phyloP scores from a whole-genome alignment of 2,329 filamentous ascomycete species.

The Trichoderma harzianum region DNA sequence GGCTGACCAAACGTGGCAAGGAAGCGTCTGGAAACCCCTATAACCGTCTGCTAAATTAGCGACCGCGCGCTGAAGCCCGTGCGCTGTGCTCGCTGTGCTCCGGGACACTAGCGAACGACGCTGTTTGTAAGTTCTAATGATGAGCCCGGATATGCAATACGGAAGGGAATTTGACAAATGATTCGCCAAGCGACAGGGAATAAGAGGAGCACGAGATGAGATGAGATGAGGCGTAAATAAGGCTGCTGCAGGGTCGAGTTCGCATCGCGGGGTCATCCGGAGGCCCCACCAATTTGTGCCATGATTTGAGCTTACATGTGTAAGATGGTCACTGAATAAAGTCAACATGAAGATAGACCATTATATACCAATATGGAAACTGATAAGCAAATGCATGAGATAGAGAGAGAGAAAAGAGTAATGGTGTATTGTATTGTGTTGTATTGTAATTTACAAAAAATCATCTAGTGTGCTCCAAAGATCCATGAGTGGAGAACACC shows the following conservation, averaged over 20 bases:
- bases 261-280: slow-evolving; percentile 3
- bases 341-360: not conserved
- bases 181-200: not conserved
- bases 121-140: not conserved
- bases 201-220: not conserved
- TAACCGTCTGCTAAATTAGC: not conserved
- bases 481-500: not conserved
- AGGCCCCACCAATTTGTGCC: not conserved
- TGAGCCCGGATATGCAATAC: not conserved
- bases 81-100: not conserved
- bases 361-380: too few species aligned
- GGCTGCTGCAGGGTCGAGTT: slow-evolving; percentile 6
- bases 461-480: not conserved
- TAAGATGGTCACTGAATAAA: not conserved
- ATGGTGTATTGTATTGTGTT: not conserved
- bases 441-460: not conserved
- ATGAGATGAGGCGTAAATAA: not conserved
- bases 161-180: not conserved
- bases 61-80: not conserved
- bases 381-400: not conserved
- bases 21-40: slow-evolving; percentile 36
- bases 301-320: not conserved
- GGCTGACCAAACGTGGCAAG: slow-evolving; percentile 19
- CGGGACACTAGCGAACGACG: not conserved
- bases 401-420: not conserved